phyloP scores from a whole-genome alignment of 2,329 filamentous ascomycete species.

The Thermochaetoides dissita region DNA sequence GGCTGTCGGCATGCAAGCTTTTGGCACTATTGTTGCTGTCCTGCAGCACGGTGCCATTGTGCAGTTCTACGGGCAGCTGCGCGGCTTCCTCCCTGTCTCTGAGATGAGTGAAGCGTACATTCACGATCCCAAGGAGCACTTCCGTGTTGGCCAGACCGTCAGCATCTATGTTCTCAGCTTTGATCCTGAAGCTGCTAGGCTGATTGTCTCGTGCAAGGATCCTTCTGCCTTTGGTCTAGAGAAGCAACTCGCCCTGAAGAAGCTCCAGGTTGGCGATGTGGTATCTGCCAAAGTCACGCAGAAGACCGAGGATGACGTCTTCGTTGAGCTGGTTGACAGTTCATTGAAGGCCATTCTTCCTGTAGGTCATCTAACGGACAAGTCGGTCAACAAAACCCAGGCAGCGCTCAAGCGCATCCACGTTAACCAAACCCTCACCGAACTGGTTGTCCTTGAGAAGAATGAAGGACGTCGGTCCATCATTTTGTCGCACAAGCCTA shows the following conservation, averaged over 20 bases:
- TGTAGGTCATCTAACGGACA: constrained; percentile 71
- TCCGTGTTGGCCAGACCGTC: constrained; percentile 79
- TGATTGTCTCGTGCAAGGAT: constrained; percentile 89
- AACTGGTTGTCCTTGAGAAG: constrained; percentile 80
- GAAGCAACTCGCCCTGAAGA: constrained; percentile 63
- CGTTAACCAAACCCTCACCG: constrained; percentile 67
- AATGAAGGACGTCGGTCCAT: constrained; percentile 63
- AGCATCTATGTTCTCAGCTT: constrained; percentile 78
- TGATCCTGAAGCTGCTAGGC: constrained; percentile 52
- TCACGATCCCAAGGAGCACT: constrained; percentile 75
- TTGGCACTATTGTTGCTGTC: constrained; percentile 77
- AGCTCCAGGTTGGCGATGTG: constrained; percentile 57
- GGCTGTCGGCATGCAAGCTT: constrained; percentile 59
- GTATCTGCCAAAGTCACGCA: constrained; percentile 71
- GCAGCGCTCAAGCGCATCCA: constrained; percentile 67
- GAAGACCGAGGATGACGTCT: constrained; percentile 62
- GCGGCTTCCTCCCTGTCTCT: constrained; percentile 77
- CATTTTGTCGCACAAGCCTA: constrained; percentile 69
- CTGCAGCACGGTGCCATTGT: constrained; percentile 69
- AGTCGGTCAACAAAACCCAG: constrained; percentile 62
- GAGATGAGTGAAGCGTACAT: constrained; percentile 99
- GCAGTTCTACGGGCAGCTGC: constrained; percentile 76
- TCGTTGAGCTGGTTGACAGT: constrained; percentile 60
- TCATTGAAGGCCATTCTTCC: constrained; percentile 67
- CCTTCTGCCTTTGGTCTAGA: constrained; percentile 61